Evolutionary conservation across 495 filamentous ascomycete species (phyloP).

Genomic region (Tuber microsphaerosporum): DNA sequence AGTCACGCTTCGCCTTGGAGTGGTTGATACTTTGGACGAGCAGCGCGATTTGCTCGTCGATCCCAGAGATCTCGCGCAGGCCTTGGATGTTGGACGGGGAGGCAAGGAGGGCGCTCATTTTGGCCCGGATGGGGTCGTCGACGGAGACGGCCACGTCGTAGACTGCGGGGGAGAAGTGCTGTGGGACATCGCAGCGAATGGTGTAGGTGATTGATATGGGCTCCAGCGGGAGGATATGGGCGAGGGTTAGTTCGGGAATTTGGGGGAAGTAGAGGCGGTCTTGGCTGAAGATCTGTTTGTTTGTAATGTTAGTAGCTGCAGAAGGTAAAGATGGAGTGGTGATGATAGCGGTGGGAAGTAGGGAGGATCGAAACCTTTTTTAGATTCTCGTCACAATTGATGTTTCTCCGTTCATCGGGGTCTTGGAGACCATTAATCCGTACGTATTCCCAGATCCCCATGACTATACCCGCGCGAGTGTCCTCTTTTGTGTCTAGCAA

Average conservation of each 20-base stretch:
- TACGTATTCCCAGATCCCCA: slow-evolving; percentile 94
- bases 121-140: slow-evolving; percentile 70
- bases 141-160: slow-evolving; percentile 82
- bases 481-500: slow-evolving; percentile 82
- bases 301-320: slow-evolving; percentile 25
- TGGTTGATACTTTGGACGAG: slow-evolving; percentile 69
- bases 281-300: slow-evolving; percentile 61
- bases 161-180: slow-evolving; percentile 66
- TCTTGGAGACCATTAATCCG: slow-evolving; percentile 78
- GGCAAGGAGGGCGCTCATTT: slow-evolving; percentile 55
- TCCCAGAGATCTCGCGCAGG: slow-evolving; percentile 60
- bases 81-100: slow-evolving; percentile 54
- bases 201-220: slow-evolving; percentile 84
- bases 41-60: slow-evolving; percentile 78
- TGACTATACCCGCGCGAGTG: slow-evolving; percentile 73
- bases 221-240: slow-evolving; percentile 68
- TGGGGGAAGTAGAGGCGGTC: slow-evolving; percentile 85
- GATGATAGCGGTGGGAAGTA: background rate
- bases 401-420: slow-evolving; percentile 83
- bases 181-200: slow-evolving; percentile 83
- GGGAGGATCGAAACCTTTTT: slow-evolving; percentile 54
- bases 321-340: slow-evolving; percentile 1
- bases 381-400: slow-evolving; percentile 79
- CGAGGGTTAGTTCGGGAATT: slow-evolving; percentile 65
- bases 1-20: slow-evolving; percentile 76